A percentile compares a stretch with the other conserved stretches of the same genome.
Conservation (phyloP, 768 basidiomycete species). For the Boletus coccyginus region DNA sequence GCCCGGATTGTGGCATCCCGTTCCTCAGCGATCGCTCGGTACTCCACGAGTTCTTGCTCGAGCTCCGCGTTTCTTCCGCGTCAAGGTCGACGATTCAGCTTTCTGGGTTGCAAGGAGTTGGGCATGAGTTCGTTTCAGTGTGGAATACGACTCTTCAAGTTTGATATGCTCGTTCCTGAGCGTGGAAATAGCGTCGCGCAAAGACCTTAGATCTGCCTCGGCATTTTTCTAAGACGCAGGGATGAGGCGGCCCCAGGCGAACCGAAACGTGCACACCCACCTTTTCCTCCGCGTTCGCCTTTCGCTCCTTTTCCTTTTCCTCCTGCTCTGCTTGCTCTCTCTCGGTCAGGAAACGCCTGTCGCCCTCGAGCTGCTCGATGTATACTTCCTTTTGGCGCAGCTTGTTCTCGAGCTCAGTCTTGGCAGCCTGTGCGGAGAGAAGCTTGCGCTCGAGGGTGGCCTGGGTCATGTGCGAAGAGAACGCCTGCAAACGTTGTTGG, state of each 20-base stretch:
- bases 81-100: slow-evolving; percentile 48
- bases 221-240: slow-evolving; percentile 38
- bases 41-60: slow-evolving; percentile 45
- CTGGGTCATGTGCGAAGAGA: slow-evolving; percentile 59
- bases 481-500: slow-evolving; percentile 59
- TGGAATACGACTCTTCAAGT: slow-evolving; percentile 53
- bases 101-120: slow-evolving; percentile 52
- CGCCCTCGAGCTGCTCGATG: slow-evolving; percentile 67
- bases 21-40: slow-evolving; percentile 40
- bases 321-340: slow-evolving; percentile 65
- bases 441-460: slow-evolving; percentile 67
- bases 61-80: slow-evolving; percentile 45
- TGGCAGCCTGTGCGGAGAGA: slow-evolving; percentile 55
- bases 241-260: background rate
- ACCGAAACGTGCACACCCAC: slow-evolving; percentile 36
- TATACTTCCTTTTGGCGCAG: slow-evolving; percentile 60
- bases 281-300: slow-evolving; percentile 54
- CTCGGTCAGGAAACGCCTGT: slow-evolving; percentile 67
- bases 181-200: slow-evolving; percentile 47
- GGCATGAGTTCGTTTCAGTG: slow-evolving; percentile 45
- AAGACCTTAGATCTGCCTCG: slow-evolving; percentile 49
- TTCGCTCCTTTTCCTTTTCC: slow-evolving; percentile 59
- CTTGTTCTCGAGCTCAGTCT: slow-evolving; percentile 64
- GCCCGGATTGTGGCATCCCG: slow-evolving; percentile 39
- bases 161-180: slow-evolving; percentile 61